Conservation (phyloP, 2,329 filamentous ascomycete genomes). For the Pestalotiopsis sp. region DNA sequence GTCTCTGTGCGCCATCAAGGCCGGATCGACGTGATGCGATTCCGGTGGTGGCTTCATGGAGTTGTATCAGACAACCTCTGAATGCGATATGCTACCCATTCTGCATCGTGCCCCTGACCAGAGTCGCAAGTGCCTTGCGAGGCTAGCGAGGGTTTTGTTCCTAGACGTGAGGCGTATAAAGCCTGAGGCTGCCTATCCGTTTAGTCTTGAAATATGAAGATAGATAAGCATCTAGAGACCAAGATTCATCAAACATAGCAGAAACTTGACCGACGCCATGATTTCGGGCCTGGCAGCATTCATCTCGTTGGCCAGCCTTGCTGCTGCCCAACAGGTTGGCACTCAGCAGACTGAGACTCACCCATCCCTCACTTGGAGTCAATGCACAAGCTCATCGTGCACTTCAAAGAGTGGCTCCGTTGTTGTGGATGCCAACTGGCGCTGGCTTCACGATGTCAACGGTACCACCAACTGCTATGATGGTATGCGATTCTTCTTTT, state of each 20-base stretch:
- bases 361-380: constrained; percentile 49
- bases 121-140: background rate
- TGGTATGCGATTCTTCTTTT: constrained; percentile 26
- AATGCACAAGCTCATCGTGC: constrained; percentile 49
- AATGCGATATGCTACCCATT: background rate
- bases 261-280: background rate
- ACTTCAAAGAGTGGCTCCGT: constrained; percentile 45
- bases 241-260: background rate
- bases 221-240: background rate
- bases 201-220: background rate
- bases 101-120: background rate
- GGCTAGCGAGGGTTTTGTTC: background rate
- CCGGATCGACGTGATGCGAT: background rate
- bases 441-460: constrained; percentile 48
- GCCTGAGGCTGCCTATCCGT: background rate
- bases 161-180: background rate
- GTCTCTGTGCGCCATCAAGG: background rate
- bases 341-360: constrained; percentile 44
- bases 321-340: constrained; percentile 47
- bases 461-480: constrained; percentile 51
- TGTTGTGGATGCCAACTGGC: constrained; percentile 56
- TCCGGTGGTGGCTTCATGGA: background rate
- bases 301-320: constrained; percentile 21
- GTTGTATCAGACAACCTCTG: background rate
- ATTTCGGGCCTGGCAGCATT: background rate